phyloP scores from a whole-genome alignment of 495 filamentous ascomycete genomes.

The Aspergillus wentii region DNA sequence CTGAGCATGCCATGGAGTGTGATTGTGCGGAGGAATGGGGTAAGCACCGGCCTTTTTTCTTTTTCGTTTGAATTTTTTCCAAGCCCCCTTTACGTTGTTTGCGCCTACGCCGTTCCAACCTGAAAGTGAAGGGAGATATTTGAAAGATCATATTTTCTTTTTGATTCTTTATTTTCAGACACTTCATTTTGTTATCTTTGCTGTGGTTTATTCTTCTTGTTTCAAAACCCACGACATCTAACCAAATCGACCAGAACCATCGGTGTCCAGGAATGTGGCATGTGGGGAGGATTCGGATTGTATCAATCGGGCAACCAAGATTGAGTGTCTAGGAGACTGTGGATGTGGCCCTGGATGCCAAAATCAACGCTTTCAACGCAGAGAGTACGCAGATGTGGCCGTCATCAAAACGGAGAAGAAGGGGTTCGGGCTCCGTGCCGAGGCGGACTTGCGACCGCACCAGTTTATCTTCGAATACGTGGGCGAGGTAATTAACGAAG shows the following conservation, averaged over 20 bases:
- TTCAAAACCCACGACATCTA: constrained; percentile 11
- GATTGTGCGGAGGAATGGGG: constrained; percentile 95
- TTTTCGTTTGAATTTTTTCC: neutral
- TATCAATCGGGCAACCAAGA: constrained; percentile 97
- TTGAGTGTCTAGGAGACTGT: constrained; percentile 86
- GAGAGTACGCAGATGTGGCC: constrained; percentile 82
- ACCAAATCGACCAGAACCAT: constrained; percentile 48
- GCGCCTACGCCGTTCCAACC: neutral
- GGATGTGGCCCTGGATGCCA: constrained; percentile 84
- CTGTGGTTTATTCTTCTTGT: neutral
- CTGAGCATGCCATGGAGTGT: constrained; percentile 91
- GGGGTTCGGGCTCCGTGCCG: constrained; percentile 83
- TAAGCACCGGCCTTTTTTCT: constrained; percentile 49
- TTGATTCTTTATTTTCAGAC: constrained; percentile 5
- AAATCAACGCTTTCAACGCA: constrained; percentile 92
- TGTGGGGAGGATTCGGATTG: constrained; percentile 97
- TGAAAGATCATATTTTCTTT: neutral
- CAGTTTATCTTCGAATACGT: constrained; percentile 98
- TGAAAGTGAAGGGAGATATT: too few species aligned
- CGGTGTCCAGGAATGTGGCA: constrained; percentile 63
- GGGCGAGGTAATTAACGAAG: constrained; percentile 95
- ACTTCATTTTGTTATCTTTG: neutral
- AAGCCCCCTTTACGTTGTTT: neutral
- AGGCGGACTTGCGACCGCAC: constrained; percentile 67
- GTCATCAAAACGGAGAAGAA: constrained; percentile 98